Evolutionary conservation across 176 grass and related monocot species (phyloP).

Genomic region (Leersia perrieri): DNA sequence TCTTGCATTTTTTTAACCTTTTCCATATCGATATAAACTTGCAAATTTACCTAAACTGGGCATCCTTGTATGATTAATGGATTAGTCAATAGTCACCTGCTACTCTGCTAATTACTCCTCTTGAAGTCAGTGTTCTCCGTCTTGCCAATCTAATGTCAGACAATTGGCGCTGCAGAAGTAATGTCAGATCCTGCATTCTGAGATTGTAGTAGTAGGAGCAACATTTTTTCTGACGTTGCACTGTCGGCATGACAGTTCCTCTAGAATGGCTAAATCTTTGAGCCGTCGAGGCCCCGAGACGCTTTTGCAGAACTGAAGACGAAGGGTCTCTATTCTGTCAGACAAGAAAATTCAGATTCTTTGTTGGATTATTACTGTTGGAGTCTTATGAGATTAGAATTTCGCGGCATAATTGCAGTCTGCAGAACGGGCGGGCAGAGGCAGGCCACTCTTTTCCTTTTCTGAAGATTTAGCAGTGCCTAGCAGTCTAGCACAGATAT

Average conservation of each 20-base stretch:
- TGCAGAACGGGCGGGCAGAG: not conserved
- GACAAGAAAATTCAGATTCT: not conserved
- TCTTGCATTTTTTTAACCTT: not conserved
- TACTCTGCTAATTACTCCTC: no score
- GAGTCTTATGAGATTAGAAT: not conserved
- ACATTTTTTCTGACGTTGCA: not conserved
- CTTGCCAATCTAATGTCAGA: not conserved
- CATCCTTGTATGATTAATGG: not conserved
- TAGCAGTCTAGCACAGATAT: no score
- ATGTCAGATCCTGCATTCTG: slow-evolving; percentile 1
- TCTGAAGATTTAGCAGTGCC: no score
- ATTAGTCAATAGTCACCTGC: not conserved
- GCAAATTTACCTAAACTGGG: not conserved
- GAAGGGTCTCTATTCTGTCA: not conserved
- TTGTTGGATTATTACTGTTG: not conserved
- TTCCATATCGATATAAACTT: no score
- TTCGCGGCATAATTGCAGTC: not conserved
- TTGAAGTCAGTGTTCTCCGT: not conserved
- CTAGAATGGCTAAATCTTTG: not conserved
- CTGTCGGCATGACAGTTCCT: not conserved
- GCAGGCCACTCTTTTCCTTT: no score
- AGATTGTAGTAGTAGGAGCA: no score
- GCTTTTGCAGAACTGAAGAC: not conserved
- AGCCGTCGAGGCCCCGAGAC: not conserved
- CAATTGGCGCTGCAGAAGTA: not conserved